These are phyloP conservation scores for Cadophora sp. DNA, from an alignment of 2,329 filamentous ascomycete genomes.

Conservation along the genomic window DNA sequence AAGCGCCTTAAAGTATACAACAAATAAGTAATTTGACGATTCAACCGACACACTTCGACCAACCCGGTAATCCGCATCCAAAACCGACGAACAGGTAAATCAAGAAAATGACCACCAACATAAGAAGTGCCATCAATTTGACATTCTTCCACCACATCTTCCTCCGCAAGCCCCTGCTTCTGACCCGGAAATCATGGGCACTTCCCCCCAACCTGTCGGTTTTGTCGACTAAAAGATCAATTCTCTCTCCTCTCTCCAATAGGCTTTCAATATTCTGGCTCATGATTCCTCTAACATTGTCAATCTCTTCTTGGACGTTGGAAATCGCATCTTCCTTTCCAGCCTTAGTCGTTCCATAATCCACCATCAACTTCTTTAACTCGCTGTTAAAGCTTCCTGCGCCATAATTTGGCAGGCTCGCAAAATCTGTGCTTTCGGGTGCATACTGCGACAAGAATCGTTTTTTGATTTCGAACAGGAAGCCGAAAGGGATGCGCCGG, in stretches of 20 bases:
- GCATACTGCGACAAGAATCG: slow-evolving; percentile 80
- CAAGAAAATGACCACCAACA: slow-evolving; percentile 74
- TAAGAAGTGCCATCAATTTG: slow-evolving; percentile 85
- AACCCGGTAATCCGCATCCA: slow-evolving; percentile 71
- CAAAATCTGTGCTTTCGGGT: slow-evolving; percentile 72
- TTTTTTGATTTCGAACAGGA: slow-evolving; percentile 87
- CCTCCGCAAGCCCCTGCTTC: slow-evolving; percentile 84
- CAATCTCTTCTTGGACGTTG: slow-evolving; percentile 88
- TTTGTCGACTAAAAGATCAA: slow-evolving; percentile 95
- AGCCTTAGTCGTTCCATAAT: slow-evolving; percentile 80
- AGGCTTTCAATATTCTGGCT: slow-evolving; percentile 92
- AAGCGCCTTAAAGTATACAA: background rate
- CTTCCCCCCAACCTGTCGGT: slow-evolving; percentile 89
- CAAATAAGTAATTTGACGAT: background rate
- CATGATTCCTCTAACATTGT: slow-evolving; percentile 92
- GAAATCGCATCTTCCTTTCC: slow-evolving; percentile 81
- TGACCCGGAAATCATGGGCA: slow-evolving; percentile 87
- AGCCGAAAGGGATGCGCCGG: slow-evolving; percentile 90
- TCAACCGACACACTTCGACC: slow-evolving; percentile 43
- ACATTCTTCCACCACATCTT: slow-evolving; percentile 99
- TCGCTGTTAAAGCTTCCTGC: slow-evolving; percentile 85
- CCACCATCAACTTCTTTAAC: slow-evolving; percentile 79
- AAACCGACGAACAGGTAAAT: slow-evolving; percentile 75
- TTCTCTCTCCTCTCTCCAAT: slow-evolving; percentile 87
- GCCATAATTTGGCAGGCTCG: slow-evolving; percentile 84